phyloP scores from a whole-genome alignment of 2,329 filamentous ascomycete genomes.

The Rhynchosporium graminicola region DNA sequence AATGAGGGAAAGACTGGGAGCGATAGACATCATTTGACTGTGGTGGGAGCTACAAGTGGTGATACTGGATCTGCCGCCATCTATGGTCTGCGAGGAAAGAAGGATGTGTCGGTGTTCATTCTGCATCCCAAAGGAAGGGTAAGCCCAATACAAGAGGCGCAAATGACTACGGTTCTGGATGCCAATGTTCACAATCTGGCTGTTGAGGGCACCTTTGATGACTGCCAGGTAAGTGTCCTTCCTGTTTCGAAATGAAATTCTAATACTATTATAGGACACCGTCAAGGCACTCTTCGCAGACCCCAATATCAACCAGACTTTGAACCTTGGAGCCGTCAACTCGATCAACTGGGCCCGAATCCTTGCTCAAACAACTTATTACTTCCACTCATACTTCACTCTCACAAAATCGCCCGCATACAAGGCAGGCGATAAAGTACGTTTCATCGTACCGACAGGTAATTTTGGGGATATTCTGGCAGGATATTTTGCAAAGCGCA shows the following conservation, averaged over 20 bases:
- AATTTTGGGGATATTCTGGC: conserved; percentile 96
- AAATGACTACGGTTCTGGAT: conserved; percentile 95
- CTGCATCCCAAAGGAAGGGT: conserved; percentile 89
- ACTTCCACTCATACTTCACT: conserved; percentile 91
- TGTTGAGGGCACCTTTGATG: conserved; percentile 89
- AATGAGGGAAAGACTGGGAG: conserved; percentile 68
- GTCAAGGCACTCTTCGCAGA: conserved; percentile 93
- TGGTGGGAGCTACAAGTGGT: conserved; percentile 83
- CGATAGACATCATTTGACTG: conserved; percentile 73
- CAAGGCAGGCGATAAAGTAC: conserved; percentile 66
- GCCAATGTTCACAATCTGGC: conserved; percentile 90
- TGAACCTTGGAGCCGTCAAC: conserved; percentile 91
- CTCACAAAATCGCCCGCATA: conserved; percentile 64
- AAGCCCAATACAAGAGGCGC: conserved; percentile 88
- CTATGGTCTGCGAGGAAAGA: conserved; percentile 91
- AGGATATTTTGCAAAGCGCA: conserved; percentile 87
- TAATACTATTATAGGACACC: conserved; percentile 62
- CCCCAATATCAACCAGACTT: conserved; percentile 74
- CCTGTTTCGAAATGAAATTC: conserved; percentile 3
- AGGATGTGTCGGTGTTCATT: conserved; percentile 96
- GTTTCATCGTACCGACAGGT: conserved; percentile 89
- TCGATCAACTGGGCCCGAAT: conserved; percentile 97
- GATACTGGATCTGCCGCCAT: conserved; percentile 95
- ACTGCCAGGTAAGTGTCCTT: conserved; percentile 70
- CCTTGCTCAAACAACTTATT: conserved; percentile 95